Conservation (phyloP, 495 filamentous ascomycete genomes). For the Talaromyces proteolyticus region DNA sequence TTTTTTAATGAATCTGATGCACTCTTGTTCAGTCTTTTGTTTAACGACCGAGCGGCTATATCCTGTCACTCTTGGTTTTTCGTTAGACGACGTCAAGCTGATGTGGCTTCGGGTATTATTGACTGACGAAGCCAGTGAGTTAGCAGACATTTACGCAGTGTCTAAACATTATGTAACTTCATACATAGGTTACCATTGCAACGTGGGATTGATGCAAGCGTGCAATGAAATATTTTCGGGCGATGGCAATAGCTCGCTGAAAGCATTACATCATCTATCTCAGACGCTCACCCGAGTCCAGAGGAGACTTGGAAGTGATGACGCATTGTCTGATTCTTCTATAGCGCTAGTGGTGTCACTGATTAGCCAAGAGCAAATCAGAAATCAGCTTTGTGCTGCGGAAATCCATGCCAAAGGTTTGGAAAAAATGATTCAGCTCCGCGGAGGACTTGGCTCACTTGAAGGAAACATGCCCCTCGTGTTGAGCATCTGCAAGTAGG, state of each 20-base stretch:
- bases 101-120: conserved; percentile 15
- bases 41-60: conserved; percentile 12
- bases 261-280: conserved; percentile 17
- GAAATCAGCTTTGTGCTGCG: conserved; percentile 7
- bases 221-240: conserved; percentile 14
- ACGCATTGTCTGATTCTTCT: conserved; percentile 19
- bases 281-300: conserved; percentile 13
- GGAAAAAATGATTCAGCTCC: conserved; percentile 14
- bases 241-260: conserved; percentile 9
- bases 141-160: neutral
- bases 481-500: conserved; percentile 21
- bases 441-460: conserved; percentile 14
- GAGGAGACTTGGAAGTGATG: conserved; percentile 10
- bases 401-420: conserved; percentile 16
- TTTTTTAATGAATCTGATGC: neutral
- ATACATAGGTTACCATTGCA: conserved; percentile 15
- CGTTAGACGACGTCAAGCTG: conserved; percentile 14
- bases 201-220: conserved; percentile 14
- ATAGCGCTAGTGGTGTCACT: conserved; percentile 11
- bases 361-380: conserved; percentile 15
- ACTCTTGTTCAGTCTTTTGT: conserved; percentile 2
- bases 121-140: conserved; percentile 14
- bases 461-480: conserved; percentile 12
- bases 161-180: neutral
- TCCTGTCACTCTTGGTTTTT: conserved; percentile 14